Evolutionary conservation across 2,329 filamentous ascomycete species (phyloP).

Genomic region (Curvularia sp.): DNA sequence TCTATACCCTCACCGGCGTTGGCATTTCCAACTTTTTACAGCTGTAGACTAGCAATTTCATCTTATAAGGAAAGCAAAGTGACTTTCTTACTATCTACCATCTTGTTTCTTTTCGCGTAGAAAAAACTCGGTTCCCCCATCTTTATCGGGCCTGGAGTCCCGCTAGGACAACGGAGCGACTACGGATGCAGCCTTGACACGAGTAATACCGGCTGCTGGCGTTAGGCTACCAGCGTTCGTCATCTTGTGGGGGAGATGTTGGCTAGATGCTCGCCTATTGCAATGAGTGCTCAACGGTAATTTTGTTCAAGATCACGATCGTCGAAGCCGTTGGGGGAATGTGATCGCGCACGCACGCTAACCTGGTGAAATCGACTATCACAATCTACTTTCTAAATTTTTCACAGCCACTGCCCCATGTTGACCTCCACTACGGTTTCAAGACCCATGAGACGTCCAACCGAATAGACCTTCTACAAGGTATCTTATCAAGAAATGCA

Average conservation of each 20-base stretch:
- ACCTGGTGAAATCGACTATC: neutral
- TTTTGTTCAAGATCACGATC: neutral
- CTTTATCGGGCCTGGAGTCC: neutral
- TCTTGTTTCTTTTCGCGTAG: neutral
- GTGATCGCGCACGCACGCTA: neutral
- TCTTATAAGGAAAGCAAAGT: neutral
- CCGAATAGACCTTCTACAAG: neutral
- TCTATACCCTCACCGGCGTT: conserved; percentile 28
- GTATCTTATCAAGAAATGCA: neutral
- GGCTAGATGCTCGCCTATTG: neutral
- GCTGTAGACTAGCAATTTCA: neutral
- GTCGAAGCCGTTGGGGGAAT: neutral
- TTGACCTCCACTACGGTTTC: neutral
- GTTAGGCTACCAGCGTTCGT: conserved; percentile 4
- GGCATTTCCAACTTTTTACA: neutral
- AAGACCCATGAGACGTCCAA: neutral
- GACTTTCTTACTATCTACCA: neutral
- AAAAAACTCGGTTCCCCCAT: neutral
- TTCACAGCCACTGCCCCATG: neutral
- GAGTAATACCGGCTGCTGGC: neutral
- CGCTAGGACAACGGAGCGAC: neutral
- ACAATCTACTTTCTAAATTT: neutral
- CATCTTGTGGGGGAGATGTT: neutral
- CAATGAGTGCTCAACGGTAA: neutral
- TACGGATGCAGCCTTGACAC: conserved; percentile 5